Evolutionary conservation across 116 monocot species (phyloP), one percentile per base, ranked within the genome.

Genomic region (Trichopus zeylanicus): DNA sequence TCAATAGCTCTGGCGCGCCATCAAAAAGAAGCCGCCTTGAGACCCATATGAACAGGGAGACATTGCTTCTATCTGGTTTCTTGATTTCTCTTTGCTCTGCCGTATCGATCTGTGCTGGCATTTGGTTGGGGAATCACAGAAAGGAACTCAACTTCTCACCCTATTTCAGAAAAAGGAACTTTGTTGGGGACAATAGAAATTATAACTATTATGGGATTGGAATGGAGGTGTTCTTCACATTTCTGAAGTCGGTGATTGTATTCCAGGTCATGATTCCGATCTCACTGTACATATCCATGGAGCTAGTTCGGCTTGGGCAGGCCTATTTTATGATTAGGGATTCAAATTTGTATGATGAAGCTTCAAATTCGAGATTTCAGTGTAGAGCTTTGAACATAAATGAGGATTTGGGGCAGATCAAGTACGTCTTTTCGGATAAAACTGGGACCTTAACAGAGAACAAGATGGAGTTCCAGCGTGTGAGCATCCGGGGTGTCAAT

Each of bases 391-490:
- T 95, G 57, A 95, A 95, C 56, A 95, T 95, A 53, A 95, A 87
- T 55, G 90, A 95, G 72, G 95, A 95, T 67, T 62, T 95, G 52
- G 95, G 90, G 18, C 95, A 95, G 84, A 89, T 95, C 55, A 83
- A 81, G 65, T 95, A 89, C 31, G 78, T 89, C 12, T 95, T 95
- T 56, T 86, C 90, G 7, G 95, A 95, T 55, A 95, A 95, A 55
- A 95, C 95, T 0, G 95, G 95, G n/a, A 95, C 95, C 0, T 29
- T 95, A 72, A 95, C 95, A 6, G 90, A 95, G 79, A 95, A 95
- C 70, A 90, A 95, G 76, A 95, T 95, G 95, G 90, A 78, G 71
- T 95, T 95, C 53, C 73, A 71, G 37, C 81, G 73, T 42, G 76
- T 79, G 7, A 79, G 83, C 58, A 66, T 95, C 22, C 21, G 27